Evolutionary conservation across 805 yeast species (phyloP).

Genomic region (Cyberlindnera petersonii): DNA sequence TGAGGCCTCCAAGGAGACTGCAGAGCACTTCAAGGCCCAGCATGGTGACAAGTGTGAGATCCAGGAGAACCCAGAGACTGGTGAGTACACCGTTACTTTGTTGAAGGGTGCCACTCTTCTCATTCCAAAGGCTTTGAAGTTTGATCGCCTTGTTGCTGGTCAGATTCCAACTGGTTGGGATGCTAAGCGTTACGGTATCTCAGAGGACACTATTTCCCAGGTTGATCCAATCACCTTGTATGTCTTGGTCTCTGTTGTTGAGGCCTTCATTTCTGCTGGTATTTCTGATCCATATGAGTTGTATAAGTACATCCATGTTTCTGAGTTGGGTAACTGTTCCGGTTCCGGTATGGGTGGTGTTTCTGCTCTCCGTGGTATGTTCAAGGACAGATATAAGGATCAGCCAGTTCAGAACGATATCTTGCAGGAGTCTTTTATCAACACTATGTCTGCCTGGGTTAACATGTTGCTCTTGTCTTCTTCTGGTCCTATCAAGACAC

Average conservation of each 20-base stretch:
- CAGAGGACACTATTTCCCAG: conserved; percentile 88
- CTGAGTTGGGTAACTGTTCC: conserved; percentile 98
- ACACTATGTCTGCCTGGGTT: conserved; percentile 99
- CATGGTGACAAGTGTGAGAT: conserved; percentile 94
- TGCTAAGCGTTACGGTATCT: conserved; percentile 90
- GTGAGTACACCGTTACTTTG: conserved; percentile 86
- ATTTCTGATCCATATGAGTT: conserved; percentile 97
- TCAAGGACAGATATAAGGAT: conserved; percentile 89
- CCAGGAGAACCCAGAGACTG: conserved; percentile 82
- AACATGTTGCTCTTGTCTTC: conserved; percentile 95
- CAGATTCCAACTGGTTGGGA: conserved; percentile 99
- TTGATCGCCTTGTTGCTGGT: conserved; percentile 64
- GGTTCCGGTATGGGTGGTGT: conserved; percentile 99
- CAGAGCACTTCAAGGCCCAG: conserved; percentile 87
- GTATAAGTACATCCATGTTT: conserved; percentile 96
- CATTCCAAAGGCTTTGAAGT: conserved; percentile 75
- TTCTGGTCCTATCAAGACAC: conserved; percentile 98
- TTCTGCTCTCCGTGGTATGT: conserved; percentile 94
- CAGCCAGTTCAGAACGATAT: conserved; percentile 95
- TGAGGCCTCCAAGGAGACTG: conserved; percentile 92
- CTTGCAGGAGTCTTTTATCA: conserved; percentile 96
- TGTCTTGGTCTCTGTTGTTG: conserved; percentile 90
- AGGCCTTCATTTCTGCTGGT: conserved; percentile 92
- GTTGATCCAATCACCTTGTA: conserved; percentile 95
- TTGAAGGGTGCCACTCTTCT: conserved; percentile 88